Base-by-base conservation (phyloP, 169 alveolate genomes). In the Eimeria sp. region DNA sequence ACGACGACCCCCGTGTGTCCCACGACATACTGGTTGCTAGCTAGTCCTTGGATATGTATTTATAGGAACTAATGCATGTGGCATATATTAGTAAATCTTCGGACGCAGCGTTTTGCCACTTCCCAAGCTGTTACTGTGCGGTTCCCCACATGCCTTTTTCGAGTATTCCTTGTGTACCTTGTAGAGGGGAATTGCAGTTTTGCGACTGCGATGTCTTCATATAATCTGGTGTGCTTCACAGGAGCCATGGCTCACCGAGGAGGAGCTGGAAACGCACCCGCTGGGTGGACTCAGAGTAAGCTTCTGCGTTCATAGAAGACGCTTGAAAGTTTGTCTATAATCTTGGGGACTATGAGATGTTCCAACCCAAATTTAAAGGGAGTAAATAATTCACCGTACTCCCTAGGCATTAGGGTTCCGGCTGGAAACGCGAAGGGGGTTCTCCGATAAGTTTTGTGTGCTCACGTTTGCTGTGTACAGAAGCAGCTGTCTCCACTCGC, bases 211-310 rank as follows among this genome's bases (percentile, higher is more conserved):
- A 7, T n/a, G 84, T 0, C 34, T 75, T 13, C 5, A 18, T 16
- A 30, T 14, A 5, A 2, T 2, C 2, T 7, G 40, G 4, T 10
- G 40, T 43, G 27, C 25, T 75, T 18, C 84, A 58, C 22, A 75
- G 84, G 84, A 75, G 34, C 84, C 84, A 22, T 75, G 84, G 84
- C 58, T 75, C 34, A 20, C 84, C 25, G 84, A 75, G 40, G 84
- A 75, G 1, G 84, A 75, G 18, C 58, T 75, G 61, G n/a, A 10
- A 34, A 20, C 30, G 54, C 84, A 75, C 84, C 84, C 84, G 40
- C 25, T 75, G 30, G 84, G 58, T 3, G 34, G 61, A 30, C 84
- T 75, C 30, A 14, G 84, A 58, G 84, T 75, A 75, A 43, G 84
- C 40, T 45, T 43, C 11, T 34, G 20, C 11, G 25, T 40, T 43